Evolutionary conservation across 345 rosid species (phyloP), one percentile per base, ranked within the genome.

Genomic region (Populus pruinosa): DNA sequence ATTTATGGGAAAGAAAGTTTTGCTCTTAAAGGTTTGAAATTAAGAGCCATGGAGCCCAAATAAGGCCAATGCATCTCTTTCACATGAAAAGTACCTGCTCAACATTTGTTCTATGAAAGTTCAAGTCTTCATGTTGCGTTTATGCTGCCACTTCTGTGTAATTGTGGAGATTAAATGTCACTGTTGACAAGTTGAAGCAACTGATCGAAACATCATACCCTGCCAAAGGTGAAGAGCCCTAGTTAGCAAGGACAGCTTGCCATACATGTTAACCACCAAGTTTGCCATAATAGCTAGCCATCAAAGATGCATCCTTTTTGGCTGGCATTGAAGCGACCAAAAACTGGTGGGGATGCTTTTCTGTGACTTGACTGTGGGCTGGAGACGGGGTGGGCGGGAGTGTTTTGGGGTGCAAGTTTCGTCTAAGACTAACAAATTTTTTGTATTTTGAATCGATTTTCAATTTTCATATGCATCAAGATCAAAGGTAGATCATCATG

Each of bases 251-350:
- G 14, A 21, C 59, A n/a, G 17, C 76, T 55, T 59, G 77, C 44
- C 76, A 38, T 77, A 20, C 0, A 33, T 21, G 16, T 17, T 31
- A 13, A 11, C 41, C 67, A 50, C 59, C 29, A 9, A 9, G 29
- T n/a, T 56, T 56, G 63, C 27, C 63, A n/a, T n/a, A 27, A 8
- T 18, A 65, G 70, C 86, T 18, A 65, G 70, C 86, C 91, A 77
- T 70, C 44, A 67, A 80, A 73, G 61, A 55, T 79, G 89, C 80
- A 44, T 68, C 29, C 66, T 49, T 73, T 64, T 61, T 67, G 21
- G 78, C 62, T 65, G 82, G 76, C 69, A 53, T 50, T 71, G 70
- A 68, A 71, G 64, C 14, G 80, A 78, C 78, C 25, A 33, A 33
- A n/a, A 23, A 41, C 62, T 49, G n/a, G 23, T 16, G 69, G 72